Evolutionary conservation across 345 rosid species (phyloP), one percentile per base, ranked within the genome.

Genomic region (Corchorus capsularis): DNA sequence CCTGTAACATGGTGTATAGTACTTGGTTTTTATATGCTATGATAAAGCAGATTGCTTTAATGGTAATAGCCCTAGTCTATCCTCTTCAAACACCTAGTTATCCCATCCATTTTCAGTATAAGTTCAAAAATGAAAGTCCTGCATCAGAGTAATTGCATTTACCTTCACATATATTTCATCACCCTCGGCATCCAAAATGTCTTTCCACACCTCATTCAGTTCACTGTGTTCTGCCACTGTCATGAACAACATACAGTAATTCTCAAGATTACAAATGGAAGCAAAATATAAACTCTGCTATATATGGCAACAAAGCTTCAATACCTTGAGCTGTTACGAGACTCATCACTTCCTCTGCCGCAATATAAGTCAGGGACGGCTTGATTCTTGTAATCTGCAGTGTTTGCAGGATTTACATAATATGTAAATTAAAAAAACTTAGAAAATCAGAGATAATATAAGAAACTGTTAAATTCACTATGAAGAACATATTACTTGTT

Each of bases 281-380:
- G 75, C 34, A 32, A 55, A 20, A 60, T 54, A 68, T 37, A 69
- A 56, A 68, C 37, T 66, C 10, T 41, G 49, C 37, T 3, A 34
- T 6, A 55, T 3, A 34, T 6, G 50, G 41, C 68, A 73, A 19
- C 68, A 75, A 15, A 62, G 67, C 70, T 47, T 57, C 46, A 71
- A 82, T 76, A 96, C 98, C 99, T 91, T 96, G 99, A 77, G 99
- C 98, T 55, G 94, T 96, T 71, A 96, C 98, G 55, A 96, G 99
- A 85, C 96, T 91, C 98, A 91, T 96, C 32, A 96, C 87, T 92
- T 96, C 96, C 88, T 96, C 96, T 3, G 96, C 92, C 11, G 99
- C 97, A 77, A 96, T 90, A 43, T 87, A 89, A 72, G 92, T 93
- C 81, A 96, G 86, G 63, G 92, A 87, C 41, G 98, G 98, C 70